Conservation (phyloP, 176 grass and related monocot genomes). For the Areca catechu region DNA sequence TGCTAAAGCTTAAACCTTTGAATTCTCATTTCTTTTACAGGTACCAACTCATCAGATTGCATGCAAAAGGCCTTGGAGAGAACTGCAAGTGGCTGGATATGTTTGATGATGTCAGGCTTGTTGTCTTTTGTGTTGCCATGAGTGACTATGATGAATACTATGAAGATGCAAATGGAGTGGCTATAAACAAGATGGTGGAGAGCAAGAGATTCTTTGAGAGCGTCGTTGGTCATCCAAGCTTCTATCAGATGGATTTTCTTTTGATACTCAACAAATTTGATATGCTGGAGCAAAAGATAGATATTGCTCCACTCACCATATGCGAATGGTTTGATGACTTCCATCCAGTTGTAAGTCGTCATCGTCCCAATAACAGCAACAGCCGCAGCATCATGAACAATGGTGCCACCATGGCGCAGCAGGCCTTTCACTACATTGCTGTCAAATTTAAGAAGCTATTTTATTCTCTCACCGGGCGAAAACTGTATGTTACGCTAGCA, state of each 20-base stretch:
- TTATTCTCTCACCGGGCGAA: conserved; percentile 40
- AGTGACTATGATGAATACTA: conserved; percentile 72
- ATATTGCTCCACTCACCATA: conserved; percentile 37
- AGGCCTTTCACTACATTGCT: conserved; percentile 57
- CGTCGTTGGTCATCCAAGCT: conserved; percentile 43
- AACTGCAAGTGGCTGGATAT: conserved; percentile 89
- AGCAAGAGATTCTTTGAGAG: conserved; percentile 66
- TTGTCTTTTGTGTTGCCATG: conserved; percentile 64
- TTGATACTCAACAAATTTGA: conserved; percentile 82
- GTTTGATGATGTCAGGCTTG: conserved; percentile 75
- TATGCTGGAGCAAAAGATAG: conserved; percentile 79
- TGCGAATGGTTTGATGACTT: conserved; percentile 77
- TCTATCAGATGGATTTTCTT: conserved; percentile 55
- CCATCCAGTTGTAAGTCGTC: conserved; percentile 50
- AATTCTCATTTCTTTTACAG: conserved; percentile 19
- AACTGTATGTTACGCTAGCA: conserved; percentile 49
- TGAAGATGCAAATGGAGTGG: conserved; percentile 34
- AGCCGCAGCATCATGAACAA: conserved; percentile 15
- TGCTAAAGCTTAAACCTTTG: neutral
- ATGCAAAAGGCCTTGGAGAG: conserved; percentile 45
- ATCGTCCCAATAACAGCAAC: conserved; percentile 17
- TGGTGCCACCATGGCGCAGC: conserved; percentile 49
- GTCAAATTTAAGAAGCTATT: conserved; percentile 83
- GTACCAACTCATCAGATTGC: conserved; percentile 81
- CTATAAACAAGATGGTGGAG: conserved; percentile 79